Evolutionary conservation across 2,329 filamentous ascomycete species (phyloP).

Genomic region (Aspergillus niger): DNA sequence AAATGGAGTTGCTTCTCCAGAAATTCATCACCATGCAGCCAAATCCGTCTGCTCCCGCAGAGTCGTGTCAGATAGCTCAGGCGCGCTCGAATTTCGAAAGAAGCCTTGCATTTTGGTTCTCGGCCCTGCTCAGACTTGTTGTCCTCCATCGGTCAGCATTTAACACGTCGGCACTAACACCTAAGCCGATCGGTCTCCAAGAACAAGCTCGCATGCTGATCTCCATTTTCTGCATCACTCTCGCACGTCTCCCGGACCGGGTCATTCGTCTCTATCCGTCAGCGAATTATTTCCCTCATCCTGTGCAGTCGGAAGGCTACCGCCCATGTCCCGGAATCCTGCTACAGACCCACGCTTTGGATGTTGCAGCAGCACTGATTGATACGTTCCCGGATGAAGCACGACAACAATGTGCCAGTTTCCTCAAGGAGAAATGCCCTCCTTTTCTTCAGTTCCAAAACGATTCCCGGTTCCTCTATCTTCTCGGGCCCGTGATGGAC

Average conservation of each 20-base stretch:
- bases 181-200: conserved; percentile 29
- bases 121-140: conserved; percentile 43
- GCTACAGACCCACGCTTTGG: conserved; percentile 45
- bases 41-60: conserved; percentile 22
- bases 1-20: conserved; percentile 43
- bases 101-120: conserved; percentile 43
- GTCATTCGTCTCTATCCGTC: conserved; percentile 33
- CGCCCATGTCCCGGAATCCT: conserved; percentile 35
- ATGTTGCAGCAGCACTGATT: conserved; percentile 48
- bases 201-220: conserved; percentile 42
- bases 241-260: conserved; percentile 40
- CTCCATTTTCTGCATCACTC: conserved; percentile 43
- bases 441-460: conserved; percentile 41
- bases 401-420: conserved; percentile 44
- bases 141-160: conserved; percentile 45
- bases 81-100: conserved; percentile 32
- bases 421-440: conserved; percentile 46
- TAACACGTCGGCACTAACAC: conserved; percentile 21
- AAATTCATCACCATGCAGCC: conserved; percentile 36
- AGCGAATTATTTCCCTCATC: conserved; percentile 33
- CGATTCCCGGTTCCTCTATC: conserved; percentile 43
- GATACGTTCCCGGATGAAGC: conserved; percentile 49
- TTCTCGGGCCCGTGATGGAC: conserved; percentile 44
- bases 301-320: conserved; percentile 24
- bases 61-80: conserved; percentile 19